Percentiles rank a stretch among this genome's conserved stretches.
These are phyloP conservation scores for Salvia miltiorrhiza DNA, from an alignment of 257 asterid genomes.

Conservation along the genomic window DNA sequence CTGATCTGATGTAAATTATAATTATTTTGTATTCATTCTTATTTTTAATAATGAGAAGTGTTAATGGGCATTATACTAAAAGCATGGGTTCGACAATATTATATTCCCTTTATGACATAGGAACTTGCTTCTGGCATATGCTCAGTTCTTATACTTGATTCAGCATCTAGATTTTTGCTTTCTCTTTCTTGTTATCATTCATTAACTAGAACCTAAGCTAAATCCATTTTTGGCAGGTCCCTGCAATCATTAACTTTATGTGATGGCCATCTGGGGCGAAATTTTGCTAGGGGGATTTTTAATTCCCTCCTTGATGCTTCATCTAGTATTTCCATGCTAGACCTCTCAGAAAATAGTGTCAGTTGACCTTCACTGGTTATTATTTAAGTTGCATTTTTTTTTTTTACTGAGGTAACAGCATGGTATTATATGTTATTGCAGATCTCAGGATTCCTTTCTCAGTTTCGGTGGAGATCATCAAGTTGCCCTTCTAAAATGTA, in stretches of 20 bases:
- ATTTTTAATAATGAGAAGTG: neutral
- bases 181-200: neutral
- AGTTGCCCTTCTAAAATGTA: conserved; percentile 37
- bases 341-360: conserved; percentile 91
- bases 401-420: neutral
- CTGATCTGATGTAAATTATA: neutral
- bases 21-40: neutral
- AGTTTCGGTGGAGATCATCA: conserved; percentile 47
- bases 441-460: conserved; percentile 80
- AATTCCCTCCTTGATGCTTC: conserved; percentile 63
- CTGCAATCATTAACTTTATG: conserved; percentile 61
- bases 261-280: conserved; percentile 56
- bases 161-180: neutral
- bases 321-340: conserved; percentile 53
- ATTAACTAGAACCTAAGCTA: conserved; percentile 16
- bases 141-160: conserved; percentile 1
- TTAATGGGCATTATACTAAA: neutral
- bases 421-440: conserved; percentile 35
- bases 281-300: conserved; percentile 56
- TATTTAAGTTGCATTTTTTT: conserved; percentile 6
- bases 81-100: neutral
- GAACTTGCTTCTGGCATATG: neutral
- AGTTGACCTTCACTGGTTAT: conserved; percentile 28
- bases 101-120: conserved; percentile 1
- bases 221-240: conserved; percentile 42